Evolutionary conservation across 305 asterid genomes (phyloP), one percentile per base, ranked within the genome.

Genomic region (Withania somnifera): DNA sequence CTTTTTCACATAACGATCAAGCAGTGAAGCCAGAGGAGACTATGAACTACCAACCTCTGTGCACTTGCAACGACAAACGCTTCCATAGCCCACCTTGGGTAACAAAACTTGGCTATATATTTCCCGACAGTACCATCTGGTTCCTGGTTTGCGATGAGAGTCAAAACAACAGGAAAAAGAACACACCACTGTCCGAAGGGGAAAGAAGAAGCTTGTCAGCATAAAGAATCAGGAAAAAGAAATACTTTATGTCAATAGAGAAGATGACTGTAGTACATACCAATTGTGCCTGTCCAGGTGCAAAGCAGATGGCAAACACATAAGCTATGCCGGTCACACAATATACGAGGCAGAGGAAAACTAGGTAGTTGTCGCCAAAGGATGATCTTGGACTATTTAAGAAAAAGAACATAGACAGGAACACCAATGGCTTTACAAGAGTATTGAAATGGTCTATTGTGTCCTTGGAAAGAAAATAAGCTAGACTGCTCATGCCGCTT

Each of bases 261-360:
- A 3, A 36, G 0, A 11, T 42, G 82, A 32, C 78, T 28, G 50
- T 6, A 28, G 26, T 57, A 52, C 85, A 26, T 90, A 96, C 99
- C 97, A 96, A 87, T 89, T 96, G 99, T 34, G 99, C 99, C 84
- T 92, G 98, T 83, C 94, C 89, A 3, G 98, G 92, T 75, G 90
- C 92, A 52, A 94, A 86, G 84, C 87, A 84, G 88, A 96, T 92
- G 28, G 99, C 99, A 38, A 94, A 92, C 53, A 96, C 87, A 68
- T 96, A 96, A 81, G 98, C 99, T 28, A 96, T 87, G 85, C 99
- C 99, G 2, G 98, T 91, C 58, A 96, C 98, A 80, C 98, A 94
- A 80, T 96, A 96, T 42, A 92, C 89, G 2, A 96, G 97, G 88
- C 97, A 92, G 84, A 94, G 87, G 82, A 93, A 82, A 63, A 96